Percentiles rank a stretch among this genome's conserved stretches.
These are phyloP conservation scores for Globisporangium uncinulatum DNA, from an alignment of 352 stramenopile species.

Conservation along the genomic window DNA sequence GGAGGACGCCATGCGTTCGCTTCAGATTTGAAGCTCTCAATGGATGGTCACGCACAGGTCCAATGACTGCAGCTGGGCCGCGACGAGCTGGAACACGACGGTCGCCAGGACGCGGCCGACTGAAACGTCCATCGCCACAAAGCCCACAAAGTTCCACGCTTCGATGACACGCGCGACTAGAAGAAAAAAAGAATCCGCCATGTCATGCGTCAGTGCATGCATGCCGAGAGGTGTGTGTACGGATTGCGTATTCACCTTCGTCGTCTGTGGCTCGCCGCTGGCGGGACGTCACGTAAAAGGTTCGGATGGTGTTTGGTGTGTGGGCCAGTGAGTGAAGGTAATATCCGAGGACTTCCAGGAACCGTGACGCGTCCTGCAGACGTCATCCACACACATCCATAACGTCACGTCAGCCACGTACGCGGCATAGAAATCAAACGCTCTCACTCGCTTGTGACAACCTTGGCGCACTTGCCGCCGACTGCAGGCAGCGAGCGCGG, in stretches of 20 bases:
- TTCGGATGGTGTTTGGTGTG: constrained; percentile 17
- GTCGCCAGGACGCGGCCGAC: constrained; percentile 10
- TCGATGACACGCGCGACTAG: constrained; percentile 25
- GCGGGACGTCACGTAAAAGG: constrained; percentile 20
- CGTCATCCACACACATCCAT: neutral
- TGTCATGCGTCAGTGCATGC: no score
- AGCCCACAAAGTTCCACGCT: constrained; percentile 27
- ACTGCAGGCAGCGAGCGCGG: constrained; percentile 20
- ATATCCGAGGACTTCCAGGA: constrained; percentile 28
- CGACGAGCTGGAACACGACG: constrained; percentile 7
- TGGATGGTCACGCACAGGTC: constrained; percentile 14
- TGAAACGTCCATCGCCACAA: constrained; percentile 23
- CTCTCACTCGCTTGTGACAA: constrained; percentile 16
- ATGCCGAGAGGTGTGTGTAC: no score
- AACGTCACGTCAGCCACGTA: neutral
- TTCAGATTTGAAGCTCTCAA: neutral
- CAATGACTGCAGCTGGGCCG: neutral
- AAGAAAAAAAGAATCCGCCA: no score
- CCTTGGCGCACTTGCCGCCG: constrained; percentile 28
- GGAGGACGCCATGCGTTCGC: neutral
- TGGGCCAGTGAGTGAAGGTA: constrained; percentile 25
- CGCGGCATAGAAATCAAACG: no score
- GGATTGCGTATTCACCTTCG: constrained; percentile 23
- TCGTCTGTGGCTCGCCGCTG: constrained; percentile 16
- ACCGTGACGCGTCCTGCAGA: constrained; percentile 32